These are phyloP conservation scores for Knufia fluminis DNA, from an alignment of 2,329 filamentous ascomycete species.

Conservation along the genomic window DNA sequence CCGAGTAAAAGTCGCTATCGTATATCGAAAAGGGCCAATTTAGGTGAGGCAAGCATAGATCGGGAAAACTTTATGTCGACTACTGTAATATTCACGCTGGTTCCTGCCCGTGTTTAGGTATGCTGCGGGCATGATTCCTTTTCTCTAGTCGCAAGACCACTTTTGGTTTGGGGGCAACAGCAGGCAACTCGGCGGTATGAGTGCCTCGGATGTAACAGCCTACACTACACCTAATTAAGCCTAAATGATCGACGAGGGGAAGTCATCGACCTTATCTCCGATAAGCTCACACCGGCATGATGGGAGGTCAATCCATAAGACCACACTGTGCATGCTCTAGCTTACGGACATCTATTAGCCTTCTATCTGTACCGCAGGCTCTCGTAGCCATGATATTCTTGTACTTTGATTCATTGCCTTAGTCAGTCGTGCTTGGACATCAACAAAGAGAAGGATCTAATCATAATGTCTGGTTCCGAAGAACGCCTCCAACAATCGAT, in stretches of 20 bases:
- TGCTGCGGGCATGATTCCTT: too few relatives aligned
- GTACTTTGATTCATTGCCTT: not conserved
- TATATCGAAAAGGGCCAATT: too few relatives aligned
- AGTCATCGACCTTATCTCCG: not conserved
- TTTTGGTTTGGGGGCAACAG: too few relatives aligned
- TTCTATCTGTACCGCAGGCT: not conserved
- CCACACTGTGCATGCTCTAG: not conserved
- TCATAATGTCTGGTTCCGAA: conserved; percentile 19
- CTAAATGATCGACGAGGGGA: not conserved
- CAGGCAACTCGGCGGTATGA: too few relatives aligned
- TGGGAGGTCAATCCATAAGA: not conserved
- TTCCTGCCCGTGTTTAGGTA: too few relatives aligned
- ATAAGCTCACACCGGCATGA: not conserved
- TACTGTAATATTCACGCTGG: too few relatives aligned
- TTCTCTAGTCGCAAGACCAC: too few relatives aligned
- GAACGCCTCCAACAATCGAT: conserved; percentile 15
- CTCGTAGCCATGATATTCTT: not conserved
- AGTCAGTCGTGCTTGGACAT: not conserved
- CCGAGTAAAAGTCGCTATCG: too few relatives aligned
- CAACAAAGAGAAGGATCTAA: not conserved
- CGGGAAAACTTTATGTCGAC: too few relatives aligned
- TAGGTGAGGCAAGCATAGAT: too few relatives aligned
- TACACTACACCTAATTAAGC: not conserved
- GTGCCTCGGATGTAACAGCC: not conserved
- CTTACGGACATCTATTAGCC: not conserved